A percentile compares a stretch with the other conserved stretches of the same genome.
Evolutionary conservation across 768 basidiomycete species (phyloP).

Genomic region (Russula brevipes): DNA sequence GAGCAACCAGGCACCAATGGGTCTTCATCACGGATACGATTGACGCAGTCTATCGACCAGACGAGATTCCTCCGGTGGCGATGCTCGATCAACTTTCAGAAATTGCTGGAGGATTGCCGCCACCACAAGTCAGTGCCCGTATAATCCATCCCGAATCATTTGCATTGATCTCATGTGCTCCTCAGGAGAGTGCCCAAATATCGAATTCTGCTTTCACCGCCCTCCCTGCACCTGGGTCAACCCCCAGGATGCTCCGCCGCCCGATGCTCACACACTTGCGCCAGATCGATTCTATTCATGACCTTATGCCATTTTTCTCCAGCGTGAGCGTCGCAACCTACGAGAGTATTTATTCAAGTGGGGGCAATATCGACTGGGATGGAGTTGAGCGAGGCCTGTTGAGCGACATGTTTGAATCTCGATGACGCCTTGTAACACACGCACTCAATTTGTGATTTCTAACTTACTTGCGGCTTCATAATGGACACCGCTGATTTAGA

Average conservation of each 20-base stretch:
- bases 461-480: not conserved
- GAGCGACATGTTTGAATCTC: conserved; percentile 87
- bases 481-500: conserved; percentile 2
- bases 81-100: conserved; percentile 90
- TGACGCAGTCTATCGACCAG: conserved; percentile 86
- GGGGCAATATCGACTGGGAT: conserved; percentile 82
- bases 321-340: conserved; percentile 84
- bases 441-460: not conserved
- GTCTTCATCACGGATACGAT: conserved; percentile 97
- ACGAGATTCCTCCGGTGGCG: conserved; percentile 77
- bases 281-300: conserved; percentile 77
- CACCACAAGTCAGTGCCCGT: conserved; percentile 30
- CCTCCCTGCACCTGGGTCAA: conserved; percentile 28
- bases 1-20: conserved; percentile 81
- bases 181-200: conserved; percentile 7
- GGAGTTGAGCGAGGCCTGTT: conserved; percentile 76
- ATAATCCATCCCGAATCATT: not conserved
- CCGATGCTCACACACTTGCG: conserved; percentile 66
- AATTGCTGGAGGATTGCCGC: conserved; percentile 64
- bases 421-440: conserved; percentile 32
- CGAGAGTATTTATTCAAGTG: conserved; percentile 83
- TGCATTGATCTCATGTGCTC: not conserved
- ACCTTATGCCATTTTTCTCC: conserved; percentile 88
- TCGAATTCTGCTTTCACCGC: not conserved
- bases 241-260: conserved; percentile 54